Percentiles rank a stretch among this genome's conserved stretches.
Evolutionary conservation across 73 alveolate species (phyloP).

Genomic region (Loxodes magnus): DNA sequence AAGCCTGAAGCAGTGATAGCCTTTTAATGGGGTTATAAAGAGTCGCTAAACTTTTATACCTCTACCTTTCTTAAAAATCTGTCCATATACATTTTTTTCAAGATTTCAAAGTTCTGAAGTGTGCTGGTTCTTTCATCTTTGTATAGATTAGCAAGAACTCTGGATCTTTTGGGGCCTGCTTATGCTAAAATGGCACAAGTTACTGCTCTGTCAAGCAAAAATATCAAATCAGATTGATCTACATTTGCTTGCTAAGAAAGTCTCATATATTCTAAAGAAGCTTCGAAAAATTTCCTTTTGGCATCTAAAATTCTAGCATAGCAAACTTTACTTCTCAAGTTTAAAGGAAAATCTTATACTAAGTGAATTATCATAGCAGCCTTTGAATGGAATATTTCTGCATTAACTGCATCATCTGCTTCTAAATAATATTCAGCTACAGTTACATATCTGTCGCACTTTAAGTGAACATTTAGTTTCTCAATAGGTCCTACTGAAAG

Average conservation of each 20-base stretch:
- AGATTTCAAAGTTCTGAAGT: constrained; percentile 36
- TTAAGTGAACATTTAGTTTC: constrained; percentile 20
- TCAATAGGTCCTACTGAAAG: constrained; percentile 37
- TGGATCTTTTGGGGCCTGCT: constrained; percentile 52
- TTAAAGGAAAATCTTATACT: constrained; percentile 24
- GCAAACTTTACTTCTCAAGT: constrained; percentile 38
- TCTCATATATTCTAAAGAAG: constrained; percentile 36
- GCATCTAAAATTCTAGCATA: constrained; percentile 49
- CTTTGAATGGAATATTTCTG: constrained; percentile 39
- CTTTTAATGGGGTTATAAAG: constrained; percentile 38
- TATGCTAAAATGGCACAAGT: constrained; percentile 60
- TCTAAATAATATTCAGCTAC: constrained; percentile 57
- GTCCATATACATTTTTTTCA: constrained; percentile 44
- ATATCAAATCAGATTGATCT: constrained; percentile 24
- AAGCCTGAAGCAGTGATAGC: constrained; percentile 32
- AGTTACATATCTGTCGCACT: constrained; percentile 24
- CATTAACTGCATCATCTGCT: constrained; percentile 53
- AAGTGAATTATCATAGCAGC: constrained; percentile 40
- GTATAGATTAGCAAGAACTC: constrained; percentile 35
- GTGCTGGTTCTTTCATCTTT: constrained; percentile 39
- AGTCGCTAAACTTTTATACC: constrained; percentile 27
- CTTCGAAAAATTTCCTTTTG: constrained; percentile 40
- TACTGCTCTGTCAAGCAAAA: constrained; percentile 29
- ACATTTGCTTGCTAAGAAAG: constrained; percentile 28
- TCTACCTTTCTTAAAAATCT: constrained; percentile 35